A percentile compares a stretch with the other conserved stretches of the same genome.
phyloP scores from a whole-genome alignment of 73 alveolate genomes.

The Diophrys appendiculata region DNA sequence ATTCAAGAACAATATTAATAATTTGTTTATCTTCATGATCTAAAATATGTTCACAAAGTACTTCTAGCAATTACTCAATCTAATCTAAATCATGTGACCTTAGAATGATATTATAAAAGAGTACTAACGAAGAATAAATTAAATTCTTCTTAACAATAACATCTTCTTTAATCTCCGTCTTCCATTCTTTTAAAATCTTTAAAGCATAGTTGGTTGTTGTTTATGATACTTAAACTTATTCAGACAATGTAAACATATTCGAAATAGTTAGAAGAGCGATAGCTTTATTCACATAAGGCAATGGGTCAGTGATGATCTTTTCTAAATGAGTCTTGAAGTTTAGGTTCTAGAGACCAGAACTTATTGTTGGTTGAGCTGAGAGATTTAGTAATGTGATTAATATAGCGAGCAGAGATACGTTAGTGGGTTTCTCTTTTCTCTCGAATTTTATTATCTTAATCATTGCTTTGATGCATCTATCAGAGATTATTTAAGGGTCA shows the following conservation, averaged over 20 bases:
- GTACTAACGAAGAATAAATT: conserved; percentile 37
- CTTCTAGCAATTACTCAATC: conserved; percentile 7
- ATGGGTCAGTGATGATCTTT: conserved; percentile 25
- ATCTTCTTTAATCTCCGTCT: conserved; percentile 20
- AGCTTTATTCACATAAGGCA: conserved; percentile 37
- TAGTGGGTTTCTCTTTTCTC: conserved; percentile 19
- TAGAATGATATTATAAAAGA: conserved; percentile 47
- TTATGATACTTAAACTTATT: no score
- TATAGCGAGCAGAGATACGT: conserved; percentile 34
- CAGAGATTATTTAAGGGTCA: conserved; percentile 28
- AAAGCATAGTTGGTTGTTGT: conserved; percentile 17
- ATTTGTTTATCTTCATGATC: conserved; percentile 33
- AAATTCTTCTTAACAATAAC: conserved; percentile 25
- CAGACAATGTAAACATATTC: conserved; percentile 38
- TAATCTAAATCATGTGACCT: conserved; percentile 4
- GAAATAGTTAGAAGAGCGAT: conserved; percentile 59
- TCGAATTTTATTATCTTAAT: conserved; percentile 38
- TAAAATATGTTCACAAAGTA: conserved; percentile 27
- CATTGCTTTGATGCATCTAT: conserved; percentile 42
- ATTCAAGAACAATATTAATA: conserved; percentile 40
- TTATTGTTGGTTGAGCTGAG: conserved; percentile 12
- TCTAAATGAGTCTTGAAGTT: conserved; percentile 34
- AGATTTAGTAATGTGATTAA: conserved; percentile 46
- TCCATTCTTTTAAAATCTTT: conserved; percentile 9
- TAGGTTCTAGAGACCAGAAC: conserved; percentile 19